These are phyloP conservation scores for Nakataea oryzae DNA, from an alignment of 2,329 filamentous ascomycete species.

Conservation along the genomic window DNA sequence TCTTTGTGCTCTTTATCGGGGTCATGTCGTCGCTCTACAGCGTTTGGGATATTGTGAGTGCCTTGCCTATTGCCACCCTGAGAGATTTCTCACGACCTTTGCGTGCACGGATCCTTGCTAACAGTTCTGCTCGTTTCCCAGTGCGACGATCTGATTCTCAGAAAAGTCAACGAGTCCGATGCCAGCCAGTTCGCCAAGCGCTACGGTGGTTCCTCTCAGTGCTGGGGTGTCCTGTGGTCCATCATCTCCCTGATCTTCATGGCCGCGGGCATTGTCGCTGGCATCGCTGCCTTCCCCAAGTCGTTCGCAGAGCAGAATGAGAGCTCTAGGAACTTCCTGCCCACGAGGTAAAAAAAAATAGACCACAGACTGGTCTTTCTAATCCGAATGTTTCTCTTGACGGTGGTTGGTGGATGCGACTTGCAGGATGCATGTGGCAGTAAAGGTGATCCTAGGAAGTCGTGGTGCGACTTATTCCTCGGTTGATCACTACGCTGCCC, in stretches of 20 bases:
- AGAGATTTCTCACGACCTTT: background rate
- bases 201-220: slow-evolving; percentile 70
- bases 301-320: slow-evolving; percentile 57
- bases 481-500: background rate
- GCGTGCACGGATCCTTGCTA: background rate
- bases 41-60: slow-evolving; percentile 65
- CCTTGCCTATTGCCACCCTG: background rate
- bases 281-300: slow-evolving; percentile 65
- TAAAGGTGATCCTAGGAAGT: background rate
- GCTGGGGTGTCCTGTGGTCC: slow-evolving; percentile 73
- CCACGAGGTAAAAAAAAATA: slow-evolving; percentile 16
- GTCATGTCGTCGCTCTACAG: slow-evolving; percentile 75
- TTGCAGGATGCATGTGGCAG: no score
- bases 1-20: slow-evolving; percentile 63
- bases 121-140: slow-evolving; percentile 11
- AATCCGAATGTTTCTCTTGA: background rate
- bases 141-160: slow-evolving; percentile 70
- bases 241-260: slow-evolving; percentile 63
- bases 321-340: slow-evolving; percentile 58
- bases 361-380: background rate
- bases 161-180: slow-evolving; percentile 72
- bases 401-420: background rate
- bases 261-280: slow-evolving; percentile 63
- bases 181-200: slow-evolving; percentile 68
- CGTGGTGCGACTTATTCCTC: background rate